Evolutionary conservation across 1,284 basidiomycete genomes (phyloP).

Genomic region (Acaromyces ingoldii): DNA sequence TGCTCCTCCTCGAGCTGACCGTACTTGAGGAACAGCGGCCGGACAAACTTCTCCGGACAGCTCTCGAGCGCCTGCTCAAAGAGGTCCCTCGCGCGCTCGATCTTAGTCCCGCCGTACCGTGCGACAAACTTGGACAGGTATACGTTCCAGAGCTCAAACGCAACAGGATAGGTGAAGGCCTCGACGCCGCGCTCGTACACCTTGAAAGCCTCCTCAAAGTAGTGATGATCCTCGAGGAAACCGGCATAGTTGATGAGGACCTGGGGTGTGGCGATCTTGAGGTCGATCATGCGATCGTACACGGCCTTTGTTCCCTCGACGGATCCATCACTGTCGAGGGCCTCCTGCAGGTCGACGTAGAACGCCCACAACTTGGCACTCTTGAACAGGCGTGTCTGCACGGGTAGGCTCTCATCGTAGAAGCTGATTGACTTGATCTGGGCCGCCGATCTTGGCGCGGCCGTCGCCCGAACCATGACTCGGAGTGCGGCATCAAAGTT

Average conservation of each 20-base stretch:
- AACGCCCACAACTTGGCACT: slow-evolving; percentile 98
- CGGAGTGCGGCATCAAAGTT: slow-evolving; percentile 92
- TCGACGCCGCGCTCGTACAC: slow-evolving; percentile 97
- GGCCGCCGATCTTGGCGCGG: slow-evolving; percentile 65
- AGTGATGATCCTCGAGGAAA: slow-evolving; percentile 95
- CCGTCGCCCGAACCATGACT: slow-evolving; percentile 88
- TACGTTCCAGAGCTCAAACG: slow-evolving; percentile 99
- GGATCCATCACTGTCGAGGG: slow-evolving; percentile 68
- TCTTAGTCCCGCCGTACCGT: slow-evolving; percentile 87
- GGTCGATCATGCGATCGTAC: slow-evolving; percentile 93
- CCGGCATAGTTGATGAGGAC: slow-evolving; percentile 94
- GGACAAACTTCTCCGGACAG: slow-evolving; percentile 90
- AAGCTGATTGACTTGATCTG: slow-evolving; percentile 79
- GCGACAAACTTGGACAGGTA: slow-evolving; percentile 96
- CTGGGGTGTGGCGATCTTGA: slow-evolving; percentile 92
- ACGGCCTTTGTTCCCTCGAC: slow-evolving; percentile 86
- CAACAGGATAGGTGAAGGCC: slow-evolving; percentile 93
- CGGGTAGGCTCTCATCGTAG: slow-evolving; percentile 85
- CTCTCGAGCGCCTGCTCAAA: slow-evolving; percentile 97
- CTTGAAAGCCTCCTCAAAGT: slow-evolving; percentile 98
- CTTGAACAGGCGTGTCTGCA: slow-evolving; percentile 89
- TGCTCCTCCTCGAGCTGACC: slow-evolving; percentile 89
- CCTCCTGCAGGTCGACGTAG: slow-evolving; percentile 95
- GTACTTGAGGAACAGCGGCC: slow-evolving; percentile 92
- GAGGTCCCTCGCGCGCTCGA: slow-evolving; percentile 89